Percentiles rank a stretch among this genome's conserved stretches.
Evolutionary conservation across 805 yeast species (phyloP).

Genomic region (Wickerhamiella occidentalis): DNA sequence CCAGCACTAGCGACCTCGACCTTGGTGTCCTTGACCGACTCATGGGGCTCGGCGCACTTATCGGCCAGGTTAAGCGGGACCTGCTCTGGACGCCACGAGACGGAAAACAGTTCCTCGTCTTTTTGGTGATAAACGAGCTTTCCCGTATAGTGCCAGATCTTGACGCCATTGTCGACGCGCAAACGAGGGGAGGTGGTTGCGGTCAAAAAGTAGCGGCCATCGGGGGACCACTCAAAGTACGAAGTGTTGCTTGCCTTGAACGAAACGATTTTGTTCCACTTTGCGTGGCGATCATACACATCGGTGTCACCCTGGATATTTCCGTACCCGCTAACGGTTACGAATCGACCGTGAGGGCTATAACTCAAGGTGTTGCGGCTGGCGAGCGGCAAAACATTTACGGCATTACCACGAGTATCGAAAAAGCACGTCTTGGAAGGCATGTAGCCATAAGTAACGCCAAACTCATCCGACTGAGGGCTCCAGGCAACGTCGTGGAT

Average conservation of each 20-base stretch:
- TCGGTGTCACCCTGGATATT: constrained; percentile 95
- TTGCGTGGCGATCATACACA: constrained; percentile 80
- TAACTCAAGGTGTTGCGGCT: constrained; percentile 82
- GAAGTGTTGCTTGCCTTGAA: constrained; percentile 91
- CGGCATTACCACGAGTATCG: constrained; percentile 82
- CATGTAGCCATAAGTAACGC: constrained; percentile 95
- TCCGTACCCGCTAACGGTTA: constrained; percentile 94
- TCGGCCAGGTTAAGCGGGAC: constrained; percentile 37
- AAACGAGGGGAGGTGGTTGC: constrained; percentile 96
- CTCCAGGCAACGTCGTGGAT: constrained; percentile 97
- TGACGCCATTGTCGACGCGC: constrained; percentile 90
- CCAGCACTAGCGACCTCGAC: constrained; percentile 29
- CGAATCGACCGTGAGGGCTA: constrained; percentile 87
- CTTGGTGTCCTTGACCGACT: constrained; percentile 44
- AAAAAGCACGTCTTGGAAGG: constrained; percentile 92
- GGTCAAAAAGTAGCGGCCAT: constrained; percentile 82
- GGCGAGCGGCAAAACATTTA: constrained; percentile 71
- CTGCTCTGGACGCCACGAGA: constrained; percentile 71
- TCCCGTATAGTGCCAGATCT: constrained; percentile 88
- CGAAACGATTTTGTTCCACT: constrained; percentile 64
- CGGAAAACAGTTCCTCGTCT: constrained; percentile 66
- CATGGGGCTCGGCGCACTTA: constrained; percentile 54
- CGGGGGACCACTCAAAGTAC: constrained; percentile 97
- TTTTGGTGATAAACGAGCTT: constrained; percentile 65
- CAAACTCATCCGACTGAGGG: constrained; percentile 91